These are phyloP conservation scores for Penicillium sumatraense DNA, from an alignment of 2,329 filamentous ascomycete genomes.

Conservation along the genomic window DNA sequence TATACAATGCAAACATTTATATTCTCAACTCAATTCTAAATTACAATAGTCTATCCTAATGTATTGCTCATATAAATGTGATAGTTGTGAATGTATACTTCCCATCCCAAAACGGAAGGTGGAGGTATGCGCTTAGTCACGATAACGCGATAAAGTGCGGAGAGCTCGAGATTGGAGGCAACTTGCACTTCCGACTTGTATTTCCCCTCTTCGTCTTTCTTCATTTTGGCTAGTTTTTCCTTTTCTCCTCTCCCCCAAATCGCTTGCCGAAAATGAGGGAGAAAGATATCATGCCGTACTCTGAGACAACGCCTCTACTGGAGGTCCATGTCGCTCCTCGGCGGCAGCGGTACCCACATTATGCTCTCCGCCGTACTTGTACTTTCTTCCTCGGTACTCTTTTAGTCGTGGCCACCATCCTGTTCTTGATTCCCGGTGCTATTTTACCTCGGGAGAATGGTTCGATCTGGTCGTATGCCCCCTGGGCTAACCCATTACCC, in stretches of 20 bases:
- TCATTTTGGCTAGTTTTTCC: not conserved
- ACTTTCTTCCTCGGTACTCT: slow-evolving; percentile 43
- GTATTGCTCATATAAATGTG: no score
- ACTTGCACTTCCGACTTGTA: no score
- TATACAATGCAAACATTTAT: no score
- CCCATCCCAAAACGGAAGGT: not conserved
- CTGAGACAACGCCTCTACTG: slow-evolving; percentile 49
- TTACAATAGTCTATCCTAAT: not conserved
- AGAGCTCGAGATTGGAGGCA: slow-evolving; percentile 10
- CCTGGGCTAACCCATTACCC: slow-evolving; percentile 44
- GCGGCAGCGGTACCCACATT: slow-evolving; percentile 48
- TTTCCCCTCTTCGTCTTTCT: slow-evolving; percentile 2
- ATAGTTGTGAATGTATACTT: not conserved
- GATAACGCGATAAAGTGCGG: slow-evolving; percentile 25
- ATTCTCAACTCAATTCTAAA: not conserved
- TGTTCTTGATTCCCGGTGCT: slow-evolving; percentile 48
- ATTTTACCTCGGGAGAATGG: slow-evolving; percentile 44
- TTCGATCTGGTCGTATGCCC: slow-evolving; percentile 45
- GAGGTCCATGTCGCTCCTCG: slow-evolving; percentile 45
- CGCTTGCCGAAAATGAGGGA: slow-evolving; percentile 37
- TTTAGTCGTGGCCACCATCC: slow-evolving; percentile 42
- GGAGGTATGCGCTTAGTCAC: slow-evolving; percentile 17
- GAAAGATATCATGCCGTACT: slow-evolving; percentile 43
- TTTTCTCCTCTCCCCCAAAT: slow-evolving; percentile 3
- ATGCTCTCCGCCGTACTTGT: slow-evolving; percentile 48